Conservation (phyloP, 805 yeast species). For the Saccharomyces paradoxus region DNA sequence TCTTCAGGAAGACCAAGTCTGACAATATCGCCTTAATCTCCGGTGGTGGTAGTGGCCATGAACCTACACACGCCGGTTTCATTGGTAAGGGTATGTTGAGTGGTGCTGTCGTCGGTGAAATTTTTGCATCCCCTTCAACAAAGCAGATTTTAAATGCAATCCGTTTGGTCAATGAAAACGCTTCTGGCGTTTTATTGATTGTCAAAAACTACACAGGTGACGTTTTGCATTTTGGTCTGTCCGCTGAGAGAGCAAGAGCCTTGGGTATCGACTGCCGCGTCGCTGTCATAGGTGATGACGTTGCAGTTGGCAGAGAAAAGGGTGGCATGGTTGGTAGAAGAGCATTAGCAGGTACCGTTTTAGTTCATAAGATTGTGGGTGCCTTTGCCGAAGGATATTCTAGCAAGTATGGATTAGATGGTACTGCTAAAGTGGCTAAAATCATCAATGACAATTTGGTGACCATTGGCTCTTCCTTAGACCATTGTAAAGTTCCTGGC, state of each 20-base stretch:
- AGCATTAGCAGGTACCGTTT: slow-evolving; percentile 85
- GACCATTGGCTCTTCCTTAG: slow-evolving; percentile 83
- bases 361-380: slow-evolving; percentile 81
- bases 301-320: slow-evolving; percentile 83
- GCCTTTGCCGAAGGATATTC: slow-evolving; percentile 47
- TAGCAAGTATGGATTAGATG: slow-evolving; percentile 39
- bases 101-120: slow-evolving; percentile 82
- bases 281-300: slow-evolving; percentile 82
- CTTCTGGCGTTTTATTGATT: slow-evolving; percentile 60
- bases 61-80: slow-evolving; percentile 87
- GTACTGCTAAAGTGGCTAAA: slow-evolving; percentile 51
- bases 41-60: slow-evolving; percentile 96
- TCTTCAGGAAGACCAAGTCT: slow-evolving; percentile 29
- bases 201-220: slow-evolving; percentile 95
- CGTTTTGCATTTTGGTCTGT: slow-evolving; percentile 83
- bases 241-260: slow-evolving; percentile 79
- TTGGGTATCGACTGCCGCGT: slow-evolving; percentile 66
- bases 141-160: slow-evolving; percentile 72
- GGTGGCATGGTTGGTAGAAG: slow-evolving; percentile 91
- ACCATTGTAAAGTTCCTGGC: slow-evolving; percentile 87
- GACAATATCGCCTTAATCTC: slow-evolving; percentile 65
- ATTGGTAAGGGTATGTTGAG: slow-evolving; percentile 78
- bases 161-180: slow-evolving; percentile 29
- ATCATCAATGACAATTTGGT: slow-evolving; percentile 58
- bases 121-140: slow-evolving; percentile 95